Percentiles rank a stretch among this genome's conserved stretches.
Evolutionary conservation across 495 filamentous ascomycete genomes (phyloP).

Genomic region (Jackrogersella minutella): DNA sequence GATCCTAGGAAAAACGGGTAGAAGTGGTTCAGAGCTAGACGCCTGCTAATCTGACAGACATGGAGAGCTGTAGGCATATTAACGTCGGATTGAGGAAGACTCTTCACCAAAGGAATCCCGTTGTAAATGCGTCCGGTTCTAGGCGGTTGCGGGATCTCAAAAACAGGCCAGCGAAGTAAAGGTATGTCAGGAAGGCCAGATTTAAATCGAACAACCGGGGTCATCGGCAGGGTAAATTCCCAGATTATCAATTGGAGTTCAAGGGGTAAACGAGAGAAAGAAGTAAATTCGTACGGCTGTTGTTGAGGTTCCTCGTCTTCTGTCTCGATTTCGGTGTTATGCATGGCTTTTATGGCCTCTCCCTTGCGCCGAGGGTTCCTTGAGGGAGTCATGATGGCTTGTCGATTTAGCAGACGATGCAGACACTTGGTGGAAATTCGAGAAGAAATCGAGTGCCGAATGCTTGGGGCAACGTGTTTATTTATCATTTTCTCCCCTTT

Average conservation of each 20-base stretch:
- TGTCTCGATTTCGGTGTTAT: no score
- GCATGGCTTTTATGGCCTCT: no score
- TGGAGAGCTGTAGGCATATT: not conserved
- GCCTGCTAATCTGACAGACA: not conserved
- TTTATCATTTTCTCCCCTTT: no score
- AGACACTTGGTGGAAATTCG: no score
- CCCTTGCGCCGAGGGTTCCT: no score
- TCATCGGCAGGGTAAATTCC: not conserved
- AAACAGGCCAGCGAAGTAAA: not conserved
- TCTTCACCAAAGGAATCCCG: not conserved
- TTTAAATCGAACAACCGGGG: not conserved
- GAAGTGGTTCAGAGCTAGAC: not conserved
- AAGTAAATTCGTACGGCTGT: not conserved
- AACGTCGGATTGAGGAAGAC: not conserved
- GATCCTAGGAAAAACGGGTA: no score
- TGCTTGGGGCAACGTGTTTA: no score
- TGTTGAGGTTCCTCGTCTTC: not conserved
- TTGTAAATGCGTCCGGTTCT: no score
- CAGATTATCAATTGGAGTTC: not conserved
- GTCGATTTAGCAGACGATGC: no score
- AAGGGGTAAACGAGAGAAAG: not conserved
- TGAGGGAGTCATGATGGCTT: no score
- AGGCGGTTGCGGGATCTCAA: not conserved
- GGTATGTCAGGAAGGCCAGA: not conserved
- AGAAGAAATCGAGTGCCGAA: no score